These are phyloP conservation scores for Aegilops sharonensis DNA, from an alignment of 176 grass and related monocot genomes.

Conservation along the genomic window DNA sequence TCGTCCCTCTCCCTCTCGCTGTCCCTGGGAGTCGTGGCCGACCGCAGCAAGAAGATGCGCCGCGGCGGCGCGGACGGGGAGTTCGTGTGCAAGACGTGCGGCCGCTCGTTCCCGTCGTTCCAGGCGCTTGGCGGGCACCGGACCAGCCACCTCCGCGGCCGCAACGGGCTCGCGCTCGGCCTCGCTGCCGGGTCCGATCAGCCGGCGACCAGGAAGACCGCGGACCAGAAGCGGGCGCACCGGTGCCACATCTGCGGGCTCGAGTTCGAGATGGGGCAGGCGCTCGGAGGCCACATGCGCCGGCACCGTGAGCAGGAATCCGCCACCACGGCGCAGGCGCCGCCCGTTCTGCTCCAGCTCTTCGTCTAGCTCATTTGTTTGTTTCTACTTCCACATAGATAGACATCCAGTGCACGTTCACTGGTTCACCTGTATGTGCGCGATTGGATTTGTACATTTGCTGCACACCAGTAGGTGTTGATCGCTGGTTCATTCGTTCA, in stretches of 20 bases:
- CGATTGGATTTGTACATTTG: background rate
- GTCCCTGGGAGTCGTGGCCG: background rate
- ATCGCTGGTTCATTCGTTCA: background rate
- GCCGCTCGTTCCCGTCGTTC: slow-evolving; percentile 57
- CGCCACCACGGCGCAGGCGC: slow-evolving; percentile 8
- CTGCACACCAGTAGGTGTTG: background rate
- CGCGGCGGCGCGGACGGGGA: background rate
- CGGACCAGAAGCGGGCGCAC: background rate
- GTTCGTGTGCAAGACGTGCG: slow-evolving; percentile 66
- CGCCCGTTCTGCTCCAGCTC: slow-evolving; percentile 45
- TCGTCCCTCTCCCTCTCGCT: slow-evolving; percentile 38
- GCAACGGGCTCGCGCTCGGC: slow-evolving; percentile 32
- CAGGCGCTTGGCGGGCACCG: slow-evolving; percentile 66
- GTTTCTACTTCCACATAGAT: no score
- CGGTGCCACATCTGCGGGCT: slow-evolving; percentile 49
- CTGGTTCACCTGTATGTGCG: no score
- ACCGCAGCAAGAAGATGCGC: background rate
- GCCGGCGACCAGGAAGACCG: background rate
- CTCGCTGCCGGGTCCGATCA: background rate
- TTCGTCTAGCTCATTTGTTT: slow-evolving; percentile 12
- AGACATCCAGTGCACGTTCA: no score
- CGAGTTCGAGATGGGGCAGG: slow-evolving; percentile 56
- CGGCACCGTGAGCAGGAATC: slow-evolving; percentile 34
- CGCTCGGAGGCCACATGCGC: slow-evolving; percentile 70
- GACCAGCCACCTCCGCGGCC: slow-evolving; percentile 58